Evolutionary conservation across 2,329 filamentous ascomycete species (phyloP).

Genomic region (Xylaria hypoxylon): DNA sequence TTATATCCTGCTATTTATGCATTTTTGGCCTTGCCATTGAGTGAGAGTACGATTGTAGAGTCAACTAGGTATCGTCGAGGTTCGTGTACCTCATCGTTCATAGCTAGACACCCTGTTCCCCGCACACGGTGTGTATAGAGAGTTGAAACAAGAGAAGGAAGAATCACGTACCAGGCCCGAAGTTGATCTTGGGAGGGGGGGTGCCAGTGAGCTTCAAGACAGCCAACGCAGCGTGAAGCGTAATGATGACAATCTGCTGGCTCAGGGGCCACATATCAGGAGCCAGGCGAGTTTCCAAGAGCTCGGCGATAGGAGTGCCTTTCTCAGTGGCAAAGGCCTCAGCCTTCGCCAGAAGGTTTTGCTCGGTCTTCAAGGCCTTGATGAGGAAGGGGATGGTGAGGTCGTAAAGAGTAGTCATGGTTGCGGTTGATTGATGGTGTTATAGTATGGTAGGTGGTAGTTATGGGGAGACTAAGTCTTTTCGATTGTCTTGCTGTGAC

Average conservation of each 20-base stretch:
- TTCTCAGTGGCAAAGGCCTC: slow-evolving; percentile 51
- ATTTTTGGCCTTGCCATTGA: too few species aligned
- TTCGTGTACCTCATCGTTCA: background rate
- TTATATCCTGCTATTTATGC: background rate
- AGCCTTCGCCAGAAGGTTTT: slow-evolving; percentile 54
- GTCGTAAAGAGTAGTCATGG: slow-evolving; percentile 57
- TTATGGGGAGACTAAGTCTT: background rate
- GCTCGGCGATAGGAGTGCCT: slow-evolving; percentile 35
- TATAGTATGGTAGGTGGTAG: background rate
- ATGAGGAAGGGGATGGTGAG: slow-evolving; percentile 50
- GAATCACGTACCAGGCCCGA: slow-evolving; percentile 48
- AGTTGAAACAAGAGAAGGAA: background rate
- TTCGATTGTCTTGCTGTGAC: slow-evolving; percentile 1
- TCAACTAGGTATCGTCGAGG: too few species aligned
- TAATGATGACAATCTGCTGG: slow-evolving; percentile 55
- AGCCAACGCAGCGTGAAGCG: slow-evolving; percentile 44
- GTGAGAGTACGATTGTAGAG: background rate
- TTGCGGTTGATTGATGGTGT: slow-evolving; percentile 15
- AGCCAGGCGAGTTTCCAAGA: slow-evolving; percentile 52
- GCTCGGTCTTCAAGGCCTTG: slow-evolving; percentile 51
- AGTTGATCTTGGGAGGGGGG: slow-evolving; percentile 45
- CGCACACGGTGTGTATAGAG: background rate
- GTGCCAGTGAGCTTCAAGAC: slow-evolving; percentile 52
- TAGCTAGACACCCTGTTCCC: background rate
- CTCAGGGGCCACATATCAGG: slow-evolving; percentile 59